Evolutionary conservation across 2,329 filamentous ascomycete genomes (phyloP).

Genomic region (Arthrobotrys musiformis): DNA sequence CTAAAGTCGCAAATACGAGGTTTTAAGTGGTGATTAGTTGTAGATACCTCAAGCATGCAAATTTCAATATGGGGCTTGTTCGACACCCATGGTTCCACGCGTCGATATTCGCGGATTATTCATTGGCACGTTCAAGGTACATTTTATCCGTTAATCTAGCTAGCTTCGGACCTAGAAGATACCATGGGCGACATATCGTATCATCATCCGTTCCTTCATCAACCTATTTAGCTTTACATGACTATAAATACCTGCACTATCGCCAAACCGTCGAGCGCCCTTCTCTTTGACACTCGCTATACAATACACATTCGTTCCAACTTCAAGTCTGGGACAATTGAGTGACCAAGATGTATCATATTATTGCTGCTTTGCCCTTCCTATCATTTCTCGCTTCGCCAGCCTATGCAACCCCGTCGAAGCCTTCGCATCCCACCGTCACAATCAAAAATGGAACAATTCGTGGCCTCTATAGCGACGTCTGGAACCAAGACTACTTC

Average conservation of each 20-base stretch:
- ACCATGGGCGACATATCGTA: not conserved
- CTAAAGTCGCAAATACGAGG: slow-evolving; percentile 35
- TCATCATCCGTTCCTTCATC: not conserved
- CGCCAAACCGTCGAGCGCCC: no score
- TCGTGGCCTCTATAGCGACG: slow-evolving; percentile 63
- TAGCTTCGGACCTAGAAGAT: not conserved
- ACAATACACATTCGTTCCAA: not conserved
- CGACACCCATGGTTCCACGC: not conserved
- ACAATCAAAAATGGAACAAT: slow-evolving; percentile 65
- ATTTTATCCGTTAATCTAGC: not conserved
- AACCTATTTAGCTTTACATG: no score
- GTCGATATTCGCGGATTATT: not conserved
- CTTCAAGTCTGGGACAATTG: not conserved
- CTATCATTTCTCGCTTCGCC: slow-evolving; percentile 8
- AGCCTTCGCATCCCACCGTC: not conserved
- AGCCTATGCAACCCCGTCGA: not conserved
- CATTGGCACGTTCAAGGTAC: not conserved
- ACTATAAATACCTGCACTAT: not conserved
- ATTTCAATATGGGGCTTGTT: not conserved
- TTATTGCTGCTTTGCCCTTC: slow-evolving; percentile 24
- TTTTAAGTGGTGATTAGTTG: not conserved
- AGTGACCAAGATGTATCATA: slow-evolving; percentile 7
- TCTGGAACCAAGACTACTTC: slow-evolving; percentile 67
- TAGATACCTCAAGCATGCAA: not conserved
- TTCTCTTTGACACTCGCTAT: not conserved